Evolutionary conservation across 2,329 filamentous ascomycete species (phyloP).

Genomic region (Penicillium sp.): DNA sequence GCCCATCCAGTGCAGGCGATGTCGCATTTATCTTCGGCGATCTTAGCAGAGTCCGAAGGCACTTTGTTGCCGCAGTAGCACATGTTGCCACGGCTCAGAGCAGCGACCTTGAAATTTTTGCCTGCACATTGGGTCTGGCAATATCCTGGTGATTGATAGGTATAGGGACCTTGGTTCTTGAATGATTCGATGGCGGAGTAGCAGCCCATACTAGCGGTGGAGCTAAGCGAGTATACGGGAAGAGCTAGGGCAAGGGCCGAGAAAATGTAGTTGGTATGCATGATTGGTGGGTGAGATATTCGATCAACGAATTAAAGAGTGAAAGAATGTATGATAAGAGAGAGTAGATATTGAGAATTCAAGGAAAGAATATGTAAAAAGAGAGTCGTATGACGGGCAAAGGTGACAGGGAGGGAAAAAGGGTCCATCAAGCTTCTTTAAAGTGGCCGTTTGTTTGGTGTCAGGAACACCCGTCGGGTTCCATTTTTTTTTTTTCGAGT

Average conservation of each 20-base stretch:
- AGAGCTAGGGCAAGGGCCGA: slow-evolving; percentile 16
- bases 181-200: slow-evolving; percentile 16
- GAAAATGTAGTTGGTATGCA: slow-evolving; percentile 15
- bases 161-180: slow-evolving; percentile 7
- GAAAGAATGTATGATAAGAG: neutral
- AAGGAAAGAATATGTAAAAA: slow-evolving; percentile 2
- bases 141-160: slow-evolving; percentile 13
- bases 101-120: slow-evolving; percentile 17
- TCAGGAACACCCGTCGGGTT: slow-evolving; percentile 4
- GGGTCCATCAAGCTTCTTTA: slow-evolving; percentile 8
- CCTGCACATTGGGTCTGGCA: slow-evolving; percentile 20
- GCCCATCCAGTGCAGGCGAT: slow-evolving; percentile 23
- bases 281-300: slow-evolving; percentile 4
- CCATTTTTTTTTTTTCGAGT: slow-evolving; percentile 12
- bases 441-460: neutral
- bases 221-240: slow-evolving; percentile 6
- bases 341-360: neutral
- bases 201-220: slow-evolving; percentile 16
- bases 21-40: slow-evolving; percentile 25
- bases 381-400: neutral
- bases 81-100: slow-evolving; percentile 17
- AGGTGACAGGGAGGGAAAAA: neutral
- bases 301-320: slow-evolving; percentile 1
- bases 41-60: slow-evolving; percentile 16
- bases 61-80: slow-evolving; percentile 28